These are phyloP conservation scores for Picea glauca DNA, from an alignment of 75 land plant species.

Conservation along the genomic window DNA sequence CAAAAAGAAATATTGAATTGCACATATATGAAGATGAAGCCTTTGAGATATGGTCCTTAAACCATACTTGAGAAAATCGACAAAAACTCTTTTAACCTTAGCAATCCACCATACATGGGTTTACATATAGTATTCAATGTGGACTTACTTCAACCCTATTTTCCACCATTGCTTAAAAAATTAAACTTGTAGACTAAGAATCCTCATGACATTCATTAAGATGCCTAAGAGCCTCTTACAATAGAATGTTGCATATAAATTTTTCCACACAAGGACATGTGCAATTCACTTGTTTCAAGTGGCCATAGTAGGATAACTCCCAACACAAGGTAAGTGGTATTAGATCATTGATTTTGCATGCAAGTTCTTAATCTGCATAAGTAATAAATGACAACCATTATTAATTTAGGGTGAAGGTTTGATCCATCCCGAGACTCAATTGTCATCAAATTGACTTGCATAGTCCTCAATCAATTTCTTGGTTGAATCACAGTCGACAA, in stretches of 20 bases:
- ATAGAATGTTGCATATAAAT: not conserved
- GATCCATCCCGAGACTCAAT: too few species aligned
- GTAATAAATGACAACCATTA: too few species aligned
- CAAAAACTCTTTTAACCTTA: not conserved
- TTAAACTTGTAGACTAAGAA: too few species aligned
- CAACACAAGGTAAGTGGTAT: not conserved
- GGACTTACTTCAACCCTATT: not conserved
- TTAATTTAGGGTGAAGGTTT: too few species aligned
- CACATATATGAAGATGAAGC: not conserved
- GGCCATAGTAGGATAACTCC: not conserved
- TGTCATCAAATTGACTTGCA: too few species aligned
- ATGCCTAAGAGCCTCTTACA: not conserved
- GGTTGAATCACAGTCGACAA: too few species aligned
- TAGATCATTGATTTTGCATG: too few species aligned
- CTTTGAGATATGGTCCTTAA: not conserved
- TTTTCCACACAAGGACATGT: too few species aligned
- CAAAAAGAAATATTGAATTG: not conserved
- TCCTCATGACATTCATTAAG: not conserved
- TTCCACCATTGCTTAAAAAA: not conserved
- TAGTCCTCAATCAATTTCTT: too few species aligned
- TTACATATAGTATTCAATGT: not conserved
- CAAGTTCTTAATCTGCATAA: too few species aligned
- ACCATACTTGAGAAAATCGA: not conserved
- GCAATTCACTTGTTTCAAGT: not conserved
- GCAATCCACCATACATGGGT: not conserved